phyloP scores from a whole-genome alignment of 2,329 filamentous ascomycete species.

The Aspergillus fischeri region DNA sequence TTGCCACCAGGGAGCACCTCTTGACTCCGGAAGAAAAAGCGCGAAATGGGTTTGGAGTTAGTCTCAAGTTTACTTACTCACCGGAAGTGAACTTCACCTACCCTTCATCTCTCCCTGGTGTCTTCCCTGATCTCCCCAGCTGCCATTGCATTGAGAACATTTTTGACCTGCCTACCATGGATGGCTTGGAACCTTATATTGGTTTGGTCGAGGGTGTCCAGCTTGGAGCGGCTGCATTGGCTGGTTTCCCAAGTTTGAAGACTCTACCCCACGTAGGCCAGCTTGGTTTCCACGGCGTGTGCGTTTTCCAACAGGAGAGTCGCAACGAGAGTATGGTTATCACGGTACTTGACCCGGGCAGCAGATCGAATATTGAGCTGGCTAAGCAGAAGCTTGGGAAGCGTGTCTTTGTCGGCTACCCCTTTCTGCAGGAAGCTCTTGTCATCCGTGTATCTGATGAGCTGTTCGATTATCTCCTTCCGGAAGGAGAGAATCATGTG shows the following conservation, averaged over 20 bases:
- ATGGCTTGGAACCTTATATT: constrained; percentile 79
- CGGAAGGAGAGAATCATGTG: constrained; percentile 61
- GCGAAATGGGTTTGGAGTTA: constrained; percentile 86
- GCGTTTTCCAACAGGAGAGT: constrained; percentile 92
- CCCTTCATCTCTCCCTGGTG: constrained; percentile 78
- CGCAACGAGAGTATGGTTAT: constrained; percentile 95
- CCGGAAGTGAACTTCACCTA: constrained; percentile 74
- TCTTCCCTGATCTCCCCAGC: constrained; percentile 82
- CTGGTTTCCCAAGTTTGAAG: constrained; percentile 87
- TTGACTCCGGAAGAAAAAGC: constrained; percentile 74
- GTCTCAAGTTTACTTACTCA: constrained; percentile 87
- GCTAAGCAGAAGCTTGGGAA: constrained; percentile 79
- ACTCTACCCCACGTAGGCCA: constrained; percentile 78
- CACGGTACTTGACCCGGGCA: constrained; percentile 71
- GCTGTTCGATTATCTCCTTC: constrained; percentile 78
- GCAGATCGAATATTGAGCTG: constrained; percentile 63
- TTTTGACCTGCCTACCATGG: constrained; percentile 88
- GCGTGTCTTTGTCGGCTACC: constrained; percentile 86
- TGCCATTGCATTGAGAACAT: constrained; percentile 95
- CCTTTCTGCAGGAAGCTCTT: constrained; percentile 91
- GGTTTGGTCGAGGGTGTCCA: constrained; percentile 82
- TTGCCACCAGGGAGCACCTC: constrained; percentile 75
- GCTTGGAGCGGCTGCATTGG: constrained; percentile 75
- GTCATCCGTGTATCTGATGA: constrained; percentile 87
- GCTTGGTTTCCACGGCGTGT: constrained; percentile 83